Evolutionary conservation across 2,329 filamentous ascomycete species (phyloP).

Genomic region (Aureobasidium pullulans): DNA sequence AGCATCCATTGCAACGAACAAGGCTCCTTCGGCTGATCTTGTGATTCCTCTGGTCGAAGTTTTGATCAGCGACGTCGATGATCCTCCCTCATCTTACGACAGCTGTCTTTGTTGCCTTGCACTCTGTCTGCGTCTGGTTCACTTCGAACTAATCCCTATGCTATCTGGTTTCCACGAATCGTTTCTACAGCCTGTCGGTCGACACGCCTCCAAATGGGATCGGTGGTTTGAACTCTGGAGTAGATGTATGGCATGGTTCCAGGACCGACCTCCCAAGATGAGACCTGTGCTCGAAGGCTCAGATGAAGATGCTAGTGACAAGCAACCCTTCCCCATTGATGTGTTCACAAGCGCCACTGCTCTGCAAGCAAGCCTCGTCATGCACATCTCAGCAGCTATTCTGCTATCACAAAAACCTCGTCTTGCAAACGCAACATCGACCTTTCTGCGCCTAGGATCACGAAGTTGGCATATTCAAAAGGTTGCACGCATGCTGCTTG

Average conservation of each 20-base stretch:
- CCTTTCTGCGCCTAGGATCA: not conserved
- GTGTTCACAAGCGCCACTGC: conserved; percentile 2
- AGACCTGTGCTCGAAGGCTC: not conserved
- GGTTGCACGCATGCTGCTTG: not conserved
- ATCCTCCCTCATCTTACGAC: not conserved
- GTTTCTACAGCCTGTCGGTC: not conserved
- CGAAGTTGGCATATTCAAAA: conserved; percentile 1
- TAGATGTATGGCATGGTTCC: conserved; percentile 5
- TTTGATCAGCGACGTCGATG: not conserved
- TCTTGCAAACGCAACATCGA: not conserved
- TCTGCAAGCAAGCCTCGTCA: conserved; percentile 1
- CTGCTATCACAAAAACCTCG: not conserved
- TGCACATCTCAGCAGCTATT: conserved; percentile 1
- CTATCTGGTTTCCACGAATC: conserved; percentile 1
- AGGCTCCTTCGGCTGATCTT: not conserved
- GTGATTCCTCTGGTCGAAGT: not conserved
- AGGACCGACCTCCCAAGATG: conserved; percentile 7
- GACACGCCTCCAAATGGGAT: not conserved
- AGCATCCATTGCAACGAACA: not conserved
- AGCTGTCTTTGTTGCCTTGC: conserved; percentile 1
- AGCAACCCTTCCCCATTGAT: conserved; percentile 2
- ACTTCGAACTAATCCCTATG: not conserved
- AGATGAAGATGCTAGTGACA: not conserved
- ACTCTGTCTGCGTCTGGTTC: not conserved
- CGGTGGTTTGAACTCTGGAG: conserved; percentile 2